These are phyloP conservation scores for Amniculicola lignicola DNA, from an alignment of 495 filamentous ascomycete species.

Conservation along the genomic window DNA sequence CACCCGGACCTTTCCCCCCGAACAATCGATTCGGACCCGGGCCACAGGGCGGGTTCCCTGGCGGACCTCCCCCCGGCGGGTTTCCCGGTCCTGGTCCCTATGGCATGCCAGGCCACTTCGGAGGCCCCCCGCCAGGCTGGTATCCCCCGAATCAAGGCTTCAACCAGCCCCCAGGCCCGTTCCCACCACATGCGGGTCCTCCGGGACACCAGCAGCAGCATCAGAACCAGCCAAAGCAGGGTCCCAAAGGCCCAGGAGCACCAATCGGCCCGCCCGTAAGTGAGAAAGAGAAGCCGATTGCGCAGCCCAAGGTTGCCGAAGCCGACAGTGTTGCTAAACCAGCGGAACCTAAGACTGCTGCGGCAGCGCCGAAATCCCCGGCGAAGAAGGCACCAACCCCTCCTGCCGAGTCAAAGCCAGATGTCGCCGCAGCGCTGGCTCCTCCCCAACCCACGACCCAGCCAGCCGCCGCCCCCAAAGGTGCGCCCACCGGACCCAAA, in stretches of 20 bases:
- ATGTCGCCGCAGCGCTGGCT: conserved; percentile 40
- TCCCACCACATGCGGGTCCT: conserved; percentile 40
- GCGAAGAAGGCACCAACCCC: conserved; percentile 41
- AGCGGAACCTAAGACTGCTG: conserved; percentile 6
- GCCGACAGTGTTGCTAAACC: conserved; percentile 32
- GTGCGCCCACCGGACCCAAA: conserved; percentile 60
- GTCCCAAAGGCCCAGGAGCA: conserved; percentile 49
- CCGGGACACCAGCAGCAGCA: conserved; percentile 44
- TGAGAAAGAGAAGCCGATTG: conserved; percentile 41
- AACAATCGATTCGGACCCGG: conserved; percentile 44
- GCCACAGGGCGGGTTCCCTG: conserved; percentile 62
- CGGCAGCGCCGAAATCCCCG: conserved; percentile 12
- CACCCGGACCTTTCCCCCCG: not conserved
- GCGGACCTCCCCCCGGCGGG: conserved; percentile 49
- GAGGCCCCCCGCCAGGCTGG: conserved; percentile 63
- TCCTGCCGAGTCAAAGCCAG: conserved; percentile 45
- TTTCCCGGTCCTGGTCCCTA: conserved; percentile 42
- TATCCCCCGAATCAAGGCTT: conserved; percentile 79
- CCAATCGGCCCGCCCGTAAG: conserved; percentile 53
- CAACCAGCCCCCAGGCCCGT: conserved; percentile 49
- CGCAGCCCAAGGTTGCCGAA: conserved; percentile 37
- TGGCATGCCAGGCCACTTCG: conserved; percentile 49
- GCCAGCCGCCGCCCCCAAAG: conserved; percentile 44
- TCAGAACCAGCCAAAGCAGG: conserved; percentile 41
- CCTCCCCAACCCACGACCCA: conserved; percentile 36